Base-by-base conservation (phyloP, 2,329 filamentous ascomycete species). In the Diaporthe velutina region DNA sequence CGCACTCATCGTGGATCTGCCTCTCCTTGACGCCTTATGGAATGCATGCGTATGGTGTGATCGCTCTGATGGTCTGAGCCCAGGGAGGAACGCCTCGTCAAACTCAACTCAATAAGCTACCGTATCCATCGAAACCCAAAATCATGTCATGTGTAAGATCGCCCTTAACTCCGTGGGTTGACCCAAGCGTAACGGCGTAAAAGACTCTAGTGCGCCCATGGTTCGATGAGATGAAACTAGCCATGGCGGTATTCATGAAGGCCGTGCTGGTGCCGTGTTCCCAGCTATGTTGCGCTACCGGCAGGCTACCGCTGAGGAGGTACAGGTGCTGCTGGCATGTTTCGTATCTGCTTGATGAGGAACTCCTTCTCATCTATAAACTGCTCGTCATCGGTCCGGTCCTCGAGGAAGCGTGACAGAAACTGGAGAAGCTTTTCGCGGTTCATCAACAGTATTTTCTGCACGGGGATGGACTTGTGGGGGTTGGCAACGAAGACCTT, bases 401-500 rank as follows among this genome's bases (percentile, higher is more conserved):
- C 97, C 81, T 98, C 96, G 45, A 99, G 88, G 81, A 99, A 99
- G 77, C 94, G 93, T 10, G 95, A 94, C 70, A 99, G 85, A 83
- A 99, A 99, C 76, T 91, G 93, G 68, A 99, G 87, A 25, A 99
- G 89, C 80, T 96, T 94, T 77, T 98, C 96, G 74, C 96, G 92
- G 83, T 99, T 99, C 90, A 98, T 98, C 79, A 98, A 93, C 77
- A 99, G 87, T 80, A 99, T 98, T 82, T 96, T 95, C 83, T 98
- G 95, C 66, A 99, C 97, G 45, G 96, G 95, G 76, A 96, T 89
- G n/a, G 95, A 98, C 86, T 99, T 99, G 87, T 98, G 96, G 10
- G 97, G 97, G 83, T 99, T 99, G 75, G 97, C 97, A 71, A 98
- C 97, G 84, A 99, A 99, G 77, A 99, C 96, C 88, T 99, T 99